Percentiles rank a stretch among this genome's conserved stretches.
These are phyloP conservation scores for Fragilariopsis cylindrus DNA, from an alignment of 108 stramenopile species.

Conservation along the genomic window DNA sequence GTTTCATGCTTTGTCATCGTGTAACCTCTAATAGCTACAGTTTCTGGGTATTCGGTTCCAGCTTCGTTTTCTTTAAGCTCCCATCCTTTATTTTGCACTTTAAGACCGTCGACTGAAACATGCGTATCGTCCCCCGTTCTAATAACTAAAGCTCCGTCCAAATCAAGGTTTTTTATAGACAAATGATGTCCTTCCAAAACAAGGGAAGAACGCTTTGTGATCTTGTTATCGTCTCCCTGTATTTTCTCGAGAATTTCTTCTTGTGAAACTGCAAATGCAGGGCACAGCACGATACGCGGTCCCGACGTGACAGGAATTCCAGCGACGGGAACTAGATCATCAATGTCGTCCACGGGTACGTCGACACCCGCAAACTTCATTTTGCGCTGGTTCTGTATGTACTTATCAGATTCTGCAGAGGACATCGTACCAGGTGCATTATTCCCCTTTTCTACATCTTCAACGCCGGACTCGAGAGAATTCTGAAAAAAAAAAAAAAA, in stretches of 20 bases:
- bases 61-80: slow-evolving; percentile 63
- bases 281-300: slow-evolving; percentile 76
- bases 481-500: slow-evolving; percentile 56
- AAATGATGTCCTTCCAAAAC: slow-evolving; percentile 79
- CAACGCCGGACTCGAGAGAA: slow-evolving; percentile 86
- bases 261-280: slow-evolving; percentile 81
- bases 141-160: slow-evolving; percentile 87
- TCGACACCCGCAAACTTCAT: slow-evolving; percentile 76
- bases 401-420: slow-evolving; percentile 85
- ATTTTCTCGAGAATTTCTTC: slow-evolving; percentile 74
- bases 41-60: slow-evolving; percentile 66
- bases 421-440: slow-evolving; percentile 88
- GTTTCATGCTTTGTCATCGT: slow-evolving; percentile 81
- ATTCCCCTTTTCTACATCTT: slow-evolving; percentile 72
- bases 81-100: slow-evolving; percentile 80
- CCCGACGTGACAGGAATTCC: slow-evolving; percentile 86
- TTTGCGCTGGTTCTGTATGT: slow-evolving; percentile 86
- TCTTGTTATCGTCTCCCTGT: slow-evolving; percentile 51
- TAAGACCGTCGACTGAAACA: slow-evolving; percentile 75
- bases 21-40: slow-evolving; percentile 85
- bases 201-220: slow-evolving; percentile 69
- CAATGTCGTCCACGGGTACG: slow-evolving; percentile 46
- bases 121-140: slow-evolving; percentile 62
- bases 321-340: slow-evolving; percentile 66
- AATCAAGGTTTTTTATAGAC: slow-evolving; percentile 69